Evolutionary conservation across 345 rosid species (phyloP), one percentile per base, ranked within the genome.

Genomic region (Aurinia saxatilis): DNA sequence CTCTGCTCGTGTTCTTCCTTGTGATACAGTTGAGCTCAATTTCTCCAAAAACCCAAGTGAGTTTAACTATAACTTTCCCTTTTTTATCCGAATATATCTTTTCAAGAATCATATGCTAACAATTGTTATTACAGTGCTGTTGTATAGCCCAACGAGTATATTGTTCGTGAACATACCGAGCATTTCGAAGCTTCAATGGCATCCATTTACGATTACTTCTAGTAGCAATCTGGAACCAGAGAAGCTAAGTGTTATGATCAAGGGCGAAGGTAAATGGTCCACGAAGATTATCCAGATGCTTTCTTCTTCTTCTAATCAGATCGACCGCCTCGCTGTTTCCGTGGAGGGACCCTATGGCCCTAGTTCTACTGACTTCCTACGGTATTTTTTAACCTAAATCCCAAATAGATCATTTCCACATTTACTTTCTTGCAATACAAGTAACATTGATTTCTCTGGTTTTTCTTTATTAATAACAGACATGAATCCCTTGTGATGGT

Each of bases 301-400:
- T 75, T 86, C 95, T 21, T 82, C 88, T 10, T 68, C 82, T 60
- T 53, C 77, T 80, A 49, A 76, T n/a, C 33, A 78, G 3, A 47
- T 80, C 5, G 78, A 81, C 33, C 87, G 14, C 18, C 55, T 69
- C 1, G 68, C 71, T 19, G 83, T 81, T 57, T 77, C 95, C 2
- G 50, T 86, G 12, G 96, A 89, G 77, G 98, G 98, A 44, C 96
- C 98, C 40, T 89, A 89, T 38, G 98, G 96, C 27, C 96, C 96
- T 53, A 65, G 62, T 34, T 81, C 92, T 33, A 75, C 85, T 16
- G 70, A 88, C 49, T 86, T 84, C 69, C 70, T 81, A 51, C 75
- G 92, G 91, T 84, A 53, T 12, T 12, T n/a, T n/a, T n/a, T n/a
- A 15, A 10, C 48, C 27, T 34, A 23, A 41, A 14, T 4, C 42